Evolutionary conservation across 306 rosid genomes (phyloP).

Genomic region (Crataegus laevigata): DNA sequence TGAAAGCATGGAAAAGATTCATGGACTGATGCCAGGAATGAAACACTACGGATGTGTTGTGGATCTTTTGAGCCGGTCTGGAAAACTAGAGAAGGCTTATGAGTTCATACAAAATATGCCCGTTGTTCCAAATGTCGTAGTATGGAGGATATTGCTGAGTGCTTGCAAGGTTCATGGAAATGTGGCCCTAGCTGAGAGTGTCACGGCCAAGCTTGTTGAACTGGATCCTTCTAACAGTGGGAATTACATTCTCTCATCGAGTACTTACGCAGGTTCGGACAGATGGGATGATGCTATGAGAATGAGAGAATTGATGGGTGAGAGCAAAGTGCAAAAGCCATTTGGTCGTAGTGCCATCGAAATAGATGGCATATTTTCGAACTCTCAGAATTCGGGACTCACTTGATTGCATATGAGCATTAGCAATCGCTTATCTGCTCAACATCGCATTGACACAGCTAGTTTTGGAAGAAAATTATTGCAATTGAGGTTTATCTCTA

Average conservation of each 20-base stretch:
- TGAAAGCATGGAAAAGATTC: conserved; percentile 57
- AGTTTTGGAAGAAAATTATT: not conserved
- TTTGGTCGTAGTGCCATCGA: conserved; percentile 69
- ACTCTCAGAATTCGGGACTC: conserved; percentile 6
- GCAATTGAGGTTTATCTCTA: not conserved
- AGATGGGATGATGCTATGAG: conserved; percentile 84
- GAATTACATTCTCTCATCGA: conserved; percentile 65
- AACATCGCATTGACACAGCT: not conserved
- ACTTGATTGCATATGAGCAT: not conserved
- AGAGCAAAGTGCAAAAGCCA: conserved; percentile 61
- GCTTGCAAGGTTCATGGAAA: conserved; percentile 77
- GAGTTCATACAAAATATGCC: conserved; percentile 67
- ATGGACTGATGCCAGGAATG: conserved; percentile 64
- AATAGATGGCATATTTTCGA: conserved; percentile 24
- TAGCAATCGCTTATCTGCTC: not conserved
- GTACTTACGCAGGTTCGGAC: conserved; percentile 53
- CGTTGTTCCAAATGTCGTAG: conserved; percentile 50
- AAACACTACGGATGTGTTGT: conserved; percentile 74
- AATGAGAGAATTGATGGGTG: conserved; percentile 67
- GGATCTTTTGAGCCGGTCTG: conserved; percentile 80
- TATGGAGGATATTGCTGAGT: conserved; percentile 75
- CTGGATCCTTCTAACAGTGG: conserved; percentile 67
- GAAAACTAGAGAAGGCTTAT: conserved; percentile 62
- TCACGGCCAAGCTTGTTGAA: conserved; percentile 61
- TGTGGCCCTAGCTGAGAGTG: conserved; percentile 63